Evolutionary conservation across 495 filamentous ascomycete species (phyloP), one percentile per base, ranked within the genome.

Genomic region (Penicillium angulare): DNA sequence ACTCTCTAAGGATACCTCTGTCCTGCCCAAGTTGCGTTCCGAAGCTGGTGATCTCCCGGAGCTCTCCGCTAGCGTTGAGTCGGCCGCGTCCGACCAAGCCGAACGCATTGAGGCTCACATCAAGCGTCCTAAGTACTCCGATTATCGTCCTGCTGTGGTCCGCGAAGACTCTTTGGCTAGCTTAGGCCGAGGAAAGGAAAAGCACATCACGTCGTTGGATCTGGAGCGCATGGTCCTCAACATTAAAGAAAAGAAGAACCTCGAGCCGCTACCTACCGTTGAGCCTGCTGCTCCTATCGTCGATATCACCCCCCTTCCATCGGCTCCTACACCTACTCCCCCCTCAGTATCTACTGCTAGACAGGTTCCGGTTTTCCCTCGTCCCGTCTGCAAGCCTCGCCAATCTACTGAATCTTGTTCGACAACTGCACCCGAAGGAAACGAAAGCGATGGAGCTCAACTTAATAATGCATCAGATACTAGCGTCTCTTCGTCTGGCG

Each of bases 51-150:
- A 91, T 42, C 60, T 95, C 15, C 93, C 93, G 47, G 86, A 85
- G 61, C 83, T 98, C 27, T 97, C 95, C n/a, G 83, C 84, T 29
- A 96, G 90, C 65, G 85, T 96, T 47, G 91, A 95, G 60, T 96
- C 92, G 9, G 77, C 85, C 36, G 79, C 78, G 24, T 91, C 89
- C 43, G 81, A 83, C 43, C 85, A 91, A 57, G 77, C 77, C 26
- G 85, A 90, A 61, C 79, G 79, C n/a, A 78, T 86, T 46, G 86
- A 90, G 54, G 76, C 82, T 40, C 79, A 81, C 23, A 75, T 84
- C 38, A 78, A 84, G 21, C 77, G 75, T 6, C 75, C 76, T 8
- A 68, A 63, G 54, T 65, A 59, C 71, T 76, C 41, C 9, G 70
- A 75, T 50, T 65, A 65, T 53, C 65, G 67, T 52, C 74, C 69